phyloP scores from a whole-genome alignment of 164 flowering plant species.

The Macadamia integrifolia region DNA sequence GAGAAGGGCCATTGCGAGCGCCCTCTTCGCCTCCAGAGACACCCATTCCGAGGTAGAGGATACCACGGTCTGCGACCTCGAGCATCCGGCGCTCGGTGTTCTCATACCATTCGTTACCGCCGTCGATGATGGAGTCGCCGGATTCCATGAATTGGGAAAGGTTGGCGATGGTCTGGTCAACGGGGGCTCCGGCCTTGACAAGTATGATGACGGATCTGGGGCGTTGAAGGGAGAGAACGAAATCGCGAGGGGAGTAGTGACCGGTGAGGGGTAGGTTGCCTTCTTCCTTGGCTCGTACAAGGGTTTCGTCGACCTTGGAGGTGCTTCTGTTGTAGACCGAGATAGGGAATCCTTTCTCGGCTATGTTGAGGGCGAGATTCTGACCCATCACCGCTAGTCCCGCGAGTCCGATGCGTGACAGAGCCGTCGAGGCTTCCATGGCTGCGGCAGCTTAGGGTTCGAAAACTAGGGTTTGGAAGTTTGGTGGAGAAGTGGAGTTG shows the following conservation, averaged over 20 bases:
- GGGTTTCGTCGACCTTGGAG: constrained; percentile 20
- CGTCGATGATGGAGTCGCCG: constrained; percentile 21
- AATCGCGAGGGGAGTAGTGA: constrained; percentile 17
- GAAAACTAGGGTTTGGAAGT: not conserved
- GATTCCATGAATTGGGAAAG: constrained; percentile 11
- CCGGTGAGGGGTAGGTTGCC: constrained; percentile 15
- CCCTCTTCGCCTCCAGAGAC: constrained; percentile 25
- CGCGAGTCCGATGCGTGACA: constrained; percentile 20
- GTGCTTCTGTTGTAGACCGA: constrained; percentile 21
- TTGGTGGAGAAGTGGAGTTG: not conserved
- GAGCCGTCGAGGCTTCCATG: constrained; percentile 14
- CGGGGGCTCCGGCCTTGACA: constrained; percentile 21
- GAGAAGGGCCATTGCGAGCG: constrained; percentile 14
- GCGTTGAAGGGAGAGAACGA: constrained; percentile 12
- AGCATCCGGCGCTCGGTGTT: constrained; percentile 19
- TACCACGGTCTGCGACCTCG: constrained; percentile 3
- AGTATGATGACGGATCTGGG: constrained; percentile 20
- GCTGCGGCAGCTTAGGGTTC: not conserved
- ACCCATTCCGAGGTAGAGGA: constrained; percentile 24
- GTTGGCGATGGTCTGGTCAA: constrained; percentile 15
- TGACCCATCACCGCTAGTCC: constrained; percentile 24
- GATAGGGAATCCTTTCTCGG: constrained; percentile 18
- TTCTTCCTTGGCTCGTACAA: constrained; percentile 14
- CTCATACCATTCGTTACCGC: constrained; percentile 26
- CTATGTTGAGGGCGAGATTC: constrained; percentile 23